Evolutionary conservation across 1,139 yeast genomes (phyloP).

Genomic region (Debaryomyces robertsiae): DNA sequence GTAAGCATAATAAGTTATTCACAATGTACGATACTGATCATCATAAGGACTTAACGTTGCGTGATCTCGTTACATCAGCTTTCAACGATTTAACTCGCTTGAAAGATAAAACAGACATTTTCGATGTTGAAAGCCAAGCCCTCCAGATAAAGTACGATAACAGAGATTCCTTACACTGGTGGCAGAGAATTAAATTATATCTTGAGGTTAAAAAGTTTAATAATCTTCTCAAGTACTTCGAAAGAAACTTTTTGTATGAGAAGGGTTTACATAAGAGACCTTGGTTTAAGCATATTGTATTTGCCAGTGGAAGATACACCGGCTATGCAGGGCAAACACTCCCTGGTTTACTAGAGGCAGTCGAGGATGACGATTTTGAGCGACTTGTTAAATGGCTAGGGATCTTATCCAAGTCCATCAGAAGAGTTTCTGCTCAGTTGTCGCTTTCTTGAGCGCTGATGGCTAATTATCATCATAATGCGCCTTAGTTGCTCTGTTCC

Average conservation of each 20-base stretch:
- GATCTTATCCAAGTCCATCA: constrained; percentile 43
- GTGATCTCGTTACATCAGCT: constrained; percentile 31
- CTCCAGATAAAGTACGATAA: constrained; percentile 41
- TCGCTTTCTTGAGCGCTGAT: background rate
- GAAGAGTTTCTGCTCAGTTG: constrained; percentile 25
- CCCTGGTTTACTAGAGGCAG: constrained; percentile 79
- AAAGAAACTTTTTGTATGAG: constrained; percentile 63
- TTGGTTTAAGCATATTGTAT: constrained; percentile 88
- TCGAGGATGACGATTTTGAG: constrained; percentile 64
- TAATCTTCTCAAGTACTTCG: constrained; percentile 54
- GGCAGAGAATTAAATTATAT: constrained; percentile 45
- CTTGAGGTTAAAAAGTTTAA: constrained; percentile 42
- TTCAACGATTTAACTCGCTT: constrained; percentile 29
- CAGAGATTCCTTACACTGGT: constrained; percentile 35
- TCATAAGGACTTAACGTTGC: constrained; percentile 29
- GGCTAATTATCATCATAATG: too few relatives aligned
- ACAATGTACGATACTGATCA: constrained; percentile 14
- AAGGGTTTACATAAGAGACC: constrained; percentile 66
- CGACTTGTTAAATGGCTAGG: constrained; percentile 60
- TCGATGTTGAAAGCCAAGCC: constrained; percentile 38
- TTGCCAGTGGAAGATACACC: constrained; percentile 81
- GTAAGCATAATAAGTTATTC: constrained; percentile 21
- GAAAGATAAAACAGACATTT: constrained; percentile 28
- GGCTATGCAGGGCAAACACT: constrained; percentile 84
- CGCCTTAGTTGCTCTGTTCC: too few relatives aligned